Percentiles rank a stretch among this genome's conserved stretches.
Conservation (phyloP, 164 flowering plant species). For the Vitis cinerea region DNA sequence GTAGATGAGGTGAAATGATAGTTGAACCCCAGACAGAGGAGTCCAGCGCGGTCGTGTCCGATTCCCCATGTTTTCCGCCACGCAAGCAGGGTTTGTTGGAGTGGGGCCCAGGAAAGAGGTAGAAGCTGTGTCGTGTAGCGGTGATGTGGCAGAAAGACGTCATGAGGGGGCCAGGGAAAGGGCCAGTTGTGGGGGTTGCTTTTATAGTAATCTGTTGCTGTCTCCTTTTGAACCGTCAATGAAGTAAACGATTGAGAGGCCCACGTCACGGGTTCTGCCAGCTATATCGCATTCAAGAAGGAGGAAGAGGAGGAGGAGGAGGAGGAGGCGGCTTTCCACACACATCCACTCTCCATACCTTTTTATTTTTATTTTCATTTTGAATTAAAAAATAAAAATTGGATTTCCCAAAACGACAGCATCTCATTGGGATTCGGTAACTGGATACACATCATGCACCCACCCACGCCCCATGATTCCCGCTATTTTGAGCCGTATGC, state of each 20-base stretch:
- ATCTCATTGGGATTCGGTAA: conserved; percentile 34
- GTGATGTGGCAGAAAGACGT: no score
- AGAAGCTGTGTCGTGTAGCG: no score
- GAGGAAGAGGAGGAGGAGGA: no score
- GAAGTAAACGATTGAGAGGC: background rate
- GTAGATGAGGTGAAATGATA: background rate
- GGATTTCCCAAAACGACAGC: conserved; percentile 34
- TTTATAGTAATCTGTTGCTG: conserved; percentile 9
- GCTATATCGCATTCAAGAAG: conserved; percentile 18
- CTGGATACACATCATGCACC: conserved; percentile 3
- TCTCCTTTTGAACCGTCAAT: conserved; percentile 26
- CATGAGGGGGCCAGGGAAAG: no score
- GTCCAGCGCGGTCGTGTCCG: background rate
- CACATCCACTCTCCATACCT: no score
- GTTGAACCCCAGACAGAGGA: conserved; percentile 12
- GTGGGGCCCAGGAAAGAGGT: background rate
- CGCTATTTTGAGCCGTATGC: conserved; percentile 33
- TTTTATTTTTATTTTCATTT: background rate
- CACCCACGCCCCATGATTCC: conserved; percentile 29
- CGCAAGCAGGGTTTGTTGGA: conserved; percentile 8
- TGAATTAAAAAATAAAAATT: background rate
- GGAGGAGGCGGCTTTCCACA: no score
- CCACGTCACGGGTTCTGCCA: conserved; percentile 17
- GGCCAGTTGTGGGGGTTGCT: background rate
- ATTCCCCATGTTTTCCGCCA: background rate